phyloP scores from a whole-genome alignment of 352 stramenopile genomes.

The Pythium angustatum region DNA sequence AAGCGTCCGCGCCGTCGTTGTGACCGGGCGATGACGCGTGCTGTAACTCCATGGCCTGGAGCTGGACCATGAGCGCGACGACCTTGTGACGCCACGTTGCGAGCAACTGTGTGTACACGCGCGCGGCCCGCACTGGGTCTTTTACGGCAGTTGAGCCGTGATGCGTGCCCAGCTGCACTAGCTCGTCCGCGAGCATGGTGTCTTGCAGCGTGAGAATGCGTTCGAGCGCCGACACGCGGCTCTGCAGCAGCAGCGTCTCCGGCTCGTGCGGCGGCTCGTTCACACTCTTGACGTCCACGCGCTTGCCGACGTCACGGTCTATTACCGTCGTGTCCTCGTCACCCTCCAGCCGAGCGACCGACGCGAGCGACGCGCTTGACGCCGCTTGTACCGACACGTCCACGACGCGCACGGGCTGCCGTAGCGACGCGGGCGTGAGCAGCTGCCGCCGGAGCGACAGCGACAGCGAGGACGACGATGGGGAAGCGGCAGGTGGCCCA shows the following conservation, averaged over 20 bases:
- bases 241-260: constrained; percentile 43
- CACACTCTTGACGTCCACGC: too few relatives aligned
- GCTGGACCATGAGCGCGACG: constrained; percentile 58
- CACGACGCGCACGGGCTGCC: background rate
- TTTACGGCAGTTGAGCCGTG: background rate
- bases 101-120: constrained; percentile 40
- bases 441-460: constrained; percentile 1
- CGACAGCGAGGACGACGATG: background rate
- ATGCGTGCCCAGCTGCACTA: constrained; percentile 34
- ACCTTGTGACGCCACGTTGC: constrained; percentile 61
- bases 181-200: constrained; percentile 38
- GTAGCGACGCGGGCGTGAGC: constrained; percentile 20
- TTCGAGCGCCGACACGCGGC: constrained; percentile 53
- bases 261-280: constrained; percentile 14
- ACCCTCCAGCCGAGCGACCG: background rate
- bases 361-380: background rate
- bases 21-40: background rate
- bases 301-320: too few relatives aligned
- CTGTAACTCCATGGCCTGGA: constrained; percentile 42
- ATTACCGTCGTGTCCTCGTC: too few relatives aligned
- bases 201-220: constrained; percentile 64
- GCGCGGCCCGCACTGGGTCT: constrained; percentile 22
- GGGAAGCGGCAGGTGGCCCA: too few relatives aligned
- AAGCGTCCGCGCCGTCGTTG: background rate
- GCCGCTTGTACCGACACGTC: background rate